A percentile compares a stretch with the other conserved stretches of the same genome.
Evolutionary conservation across 1,139 yeast species (phyloP).

Genomic region (Meyerozyma carpophila): DNA sequence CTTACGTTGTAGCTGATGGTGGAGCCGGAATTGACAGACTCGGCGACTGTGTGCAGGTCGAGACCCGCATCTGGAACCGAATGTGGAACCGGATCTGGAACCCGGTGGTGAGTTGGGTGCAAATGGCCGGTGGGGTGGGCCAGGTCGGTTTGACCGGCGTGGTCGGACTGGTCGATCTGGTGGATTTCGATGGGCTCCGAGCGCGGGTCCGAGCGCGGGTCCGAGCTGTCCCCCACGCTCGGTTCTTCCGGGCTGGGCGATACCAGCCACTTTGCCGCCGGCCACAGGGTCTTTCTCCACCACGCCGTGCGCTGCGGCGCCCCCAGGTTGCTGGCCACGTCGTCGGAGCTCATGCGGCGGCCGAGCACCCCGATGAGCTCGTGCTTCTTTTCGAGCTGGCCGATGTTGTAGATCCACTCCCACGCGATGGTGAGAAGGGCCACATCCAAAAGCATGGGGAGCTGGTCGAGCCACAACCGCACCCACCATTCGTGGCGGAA

Average conservation of each 20-base stretch:
- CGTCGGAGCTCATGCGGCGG: slow-evolving; percentile 38
- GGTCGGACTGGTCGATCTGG: neutral
- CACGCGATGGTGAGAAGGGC: slow-evolving; percentile 38
- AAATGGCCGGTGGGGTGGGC: too few relatives aligned
- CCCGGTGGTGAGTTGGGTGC: neutral
- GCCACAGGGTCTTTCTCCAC: neutral
- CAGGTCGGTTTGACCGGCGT: too few relatives aligned
- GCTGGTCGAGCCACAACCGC: slow-evolving; percentile 34
- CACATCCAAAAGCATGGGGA: slow-evolving; percentile 34
- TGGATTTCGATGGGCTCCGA: neutral
- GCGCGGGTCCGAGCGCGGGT: too few relatives aligned
- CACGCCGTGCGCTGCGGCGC: neutral
- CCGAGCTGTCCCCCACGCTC: too few relatives aligned
- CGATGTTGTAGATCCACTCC: slow-evolving; percentile 49
- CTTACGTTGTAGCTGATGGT: neutral
- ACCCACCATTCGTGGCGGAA: slow-evolving; percentile 27
- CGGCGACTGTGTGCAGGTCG: neutral
- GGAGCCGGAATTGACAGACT: neutral
- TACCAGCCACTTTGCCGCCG: neutral
- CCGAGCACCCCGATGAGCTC: slow-evolving; percentile 48
- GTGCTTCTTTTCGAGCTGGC: slow-evolving; percentile 33
- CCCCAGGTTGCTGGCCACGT: slow-evolving; percentile 12
- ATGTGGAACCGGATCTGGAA: neutral
- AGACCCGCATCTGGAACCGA: neutral
- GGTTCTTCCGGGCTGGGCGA: neutral